phyloP scores from a whole-genome alignment of 2,329 filamentous ascomycete species.

The Epichloe coenophiala region DNA sequence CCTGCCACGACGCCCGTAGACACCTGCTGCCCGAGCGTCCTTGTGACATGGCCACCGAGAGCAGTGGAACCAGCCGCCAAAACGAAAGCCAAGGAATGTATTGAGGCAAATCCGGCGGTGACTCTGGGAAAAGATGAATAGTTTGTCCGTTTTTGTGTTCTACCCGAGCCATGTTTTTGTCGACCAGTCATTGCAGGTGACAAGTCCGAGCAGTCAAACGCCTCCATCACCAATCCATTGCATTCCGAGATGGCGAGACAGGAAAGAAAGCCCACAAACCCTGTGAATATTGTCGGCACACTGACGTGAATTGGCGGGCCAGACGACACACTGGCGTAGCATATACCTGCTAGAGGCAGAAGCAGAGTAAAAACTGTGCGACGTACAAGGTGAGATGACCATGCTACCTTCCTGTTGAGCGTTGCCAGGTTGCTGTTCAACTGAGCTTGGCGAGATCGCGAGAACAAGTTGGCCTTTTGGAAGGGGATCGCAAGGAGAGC shows the following conservation, averaged over 20 bases:
- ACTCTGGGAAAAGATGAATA: constrained; percentile 67
- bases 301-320: constrained; percentile 47
- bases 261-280: constrained; percentile 54
- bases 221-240: constrained; percentile 66
- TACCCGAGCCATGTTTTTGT: constrained; percentile 27
- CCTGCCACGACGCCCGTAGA: constrained; percentile 56
- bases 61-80: constrained; percentile 56
- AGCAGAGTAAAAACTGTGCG: constrained; percentile 52
- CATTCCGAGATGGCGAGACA: constrained; percentile 65
- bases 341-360: constrained; percentile 52
- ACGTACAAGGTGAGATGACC: constrained; percentile 61
- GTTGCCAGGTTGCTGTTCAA: constrained; percentile 54
- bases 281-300: constrained; percentile 54
- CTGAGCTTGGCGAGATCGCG: constrained; percentile 44
- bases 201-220: constrained; percentile 68
- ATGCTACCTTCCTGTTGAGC: constrained; percentile 47
- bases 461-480: constrained; percentile 58
- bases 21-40: constrained; percentile 51
- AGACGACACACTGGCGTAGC: constrained; percentile 52
- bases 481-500: constrained; percentile 58
- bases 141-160: constrained; percentile 41
- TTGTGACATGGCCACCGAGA: constrained; percentile 53
- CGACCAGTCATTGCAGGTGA: constrained; percentile 55
- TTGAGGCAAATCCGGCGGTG: constrained; percentile 54
- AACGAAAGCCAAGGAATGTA: constrained; percentile 56